phyloP scores from a whole-genome alignment of 306 rosid species.

The Acacia crassicarpa region DNA sequence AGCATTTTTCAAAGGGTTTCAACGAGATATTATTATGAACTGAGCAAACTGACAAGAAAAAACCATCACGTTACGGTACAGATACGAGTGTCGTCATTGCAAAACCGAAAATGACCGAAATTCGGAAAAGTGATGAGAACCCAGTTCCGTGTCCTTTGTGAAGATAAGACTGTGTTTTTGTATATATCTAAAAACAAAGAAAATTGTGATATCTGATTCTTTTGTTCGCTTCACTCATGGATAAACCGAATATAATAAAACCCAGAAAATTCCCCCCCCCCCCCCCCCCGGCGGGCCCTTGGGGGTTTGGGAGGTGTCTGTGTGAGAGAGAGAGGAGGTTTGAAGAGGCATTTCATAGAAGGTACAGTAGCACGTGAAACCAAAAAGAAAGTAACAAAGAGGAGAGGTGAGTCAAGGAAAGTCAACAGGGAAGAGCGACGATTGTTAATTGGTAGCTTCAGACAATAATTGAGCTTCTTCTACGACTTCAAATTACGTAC shows the following conservation, averaged over 20 bases:
- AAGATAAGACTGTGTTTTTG: too few relatives aligned
- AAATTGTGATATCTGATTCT: background rate
- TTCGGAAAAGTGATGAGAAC: background rate
- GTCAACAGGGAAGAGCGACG: conserved; percentile 56
- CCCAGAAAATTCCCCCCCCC: conserved; percentile 12
- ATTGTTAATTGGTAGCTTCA: conserved; percentile 39
- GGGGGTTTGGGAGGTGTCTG: background rate
- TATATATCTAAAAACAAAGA: background rate
- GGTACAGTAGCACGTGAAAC: conserved; percentile 14
- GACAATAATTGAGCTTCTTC: conserved; percentile 69
- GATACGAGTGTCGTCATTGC: background rate
- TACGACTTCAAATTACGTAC: conserved; percentile 31
- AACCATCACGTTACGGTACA: background rate
- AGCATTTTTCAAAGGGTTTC: background rate
- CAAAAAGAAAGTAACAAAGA: conserved; percentile 18
- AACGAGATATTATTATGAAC: background rate
- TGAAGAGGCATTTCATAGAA: background rate
- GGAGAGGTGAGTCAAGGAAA: conserved; percentile 46
- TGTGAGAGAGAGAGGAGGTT: background rate
- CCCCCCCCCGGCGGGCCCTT: conserved; percentile 14
- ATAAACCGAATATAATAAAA: background rate
- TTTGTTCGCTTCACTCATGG: background rate
- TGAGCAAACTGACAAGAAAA: conserved; percentile 18
- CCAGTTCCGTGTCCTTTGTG: background rate
- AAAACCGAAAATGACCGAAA: background rate